Evolutionary conservation across 2,329 filamentous ascomycete genomes (phyloP), one percentile per base, ranked within the genome.

Genomic region (Gremmenia infestans): DNA sequence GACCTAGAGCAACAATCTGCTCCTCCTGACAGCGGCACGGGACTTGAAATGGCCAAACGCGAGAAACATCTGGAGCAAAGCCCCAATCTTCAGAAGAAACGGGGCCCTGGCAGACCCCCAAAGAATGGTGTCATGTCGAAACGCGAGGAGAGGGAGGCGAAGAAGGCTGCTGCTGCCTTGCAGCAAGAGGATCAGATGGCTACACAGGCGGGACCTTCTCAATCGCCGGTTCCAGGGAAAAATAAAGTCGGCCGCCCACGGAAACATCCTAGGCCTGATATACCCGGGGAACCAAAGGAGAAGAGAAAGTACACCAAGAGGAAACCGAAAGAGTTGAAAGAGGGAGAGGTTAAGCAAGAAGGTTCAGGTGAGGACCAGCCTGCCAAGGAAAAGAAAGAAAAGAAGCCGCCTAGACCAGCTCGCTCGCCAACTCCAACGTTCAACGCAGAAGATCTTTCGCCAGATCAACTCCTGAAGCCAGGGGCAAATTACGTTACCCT

Each of bases 71-170:
- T 32, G 28, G 28, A 32, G 11, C 48, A 48, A 43, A 46, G 40
- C 46, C 28, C 72, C 32, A 67, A 66, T 52, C 68, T 73, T 55
- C 72, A 60, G 37, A 70, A 68, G 56, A 69, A 65, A 53, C 84
- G 88, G 63, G 89, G 89, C 14, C 89, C 89, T 9, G 89, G 89
- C n/a, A 77, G 89, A 52, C 89, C 89, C 19, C 89, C 89, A 0
- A 92, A 92, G 73, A 88, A 92, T 66, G 89, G 89, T 28, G 81
- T 91, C 68, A 89, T 91, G 83, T 92, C 88, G 1, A 91, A 91
- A 72, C 79, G 89, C 55, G 86, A 91, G 65, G 83, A 86, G 72
- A 87, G 86, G 69, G 75, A 79, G 57, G 55, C 58, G 5, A 19
- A 81, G 80, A 72, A 79, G 82, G 68, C 79, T 76, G 4, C 78